Evolutionary conservation across 208 protist genomes (phyloP).

Genomic region (Crithidia fasciculata): DNA sequence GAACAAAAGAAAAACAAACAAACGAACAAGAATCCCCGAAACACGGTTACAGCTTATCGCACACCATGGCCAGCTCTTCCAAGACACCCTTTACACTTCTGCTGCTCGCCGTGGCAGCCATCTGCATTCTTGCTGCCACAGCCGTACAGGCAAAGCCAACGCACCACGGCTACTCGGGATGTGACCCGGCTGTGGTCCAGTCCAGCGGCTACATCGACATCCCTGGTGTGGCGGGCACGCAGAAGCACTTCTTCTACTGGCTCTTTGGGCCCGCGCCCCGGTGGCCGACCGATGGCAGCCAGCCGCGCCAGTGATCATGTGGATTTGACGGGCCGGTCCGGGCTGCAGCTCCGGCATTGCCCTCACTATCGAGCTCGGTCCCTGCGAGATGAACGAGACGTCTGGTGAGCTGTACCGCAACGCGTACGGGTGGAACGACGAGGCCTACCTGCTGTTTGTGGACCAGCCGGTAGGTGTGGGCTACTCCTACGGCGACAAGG

Average conservation of each 20-base stretch:
- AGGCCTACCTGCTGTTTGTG: constrained; percentile 88
- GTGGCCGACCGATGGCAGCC: constrained; percentile 30
- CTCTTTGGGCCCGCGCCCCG: constrained; percentile 70
- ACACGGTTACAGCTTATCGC: no score
- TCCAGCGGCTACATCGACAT: constrained; percentile 86
- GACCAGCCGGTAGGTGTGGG: constrained; percentile 91
- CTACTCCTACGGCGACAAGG: constrained; percentile 70
- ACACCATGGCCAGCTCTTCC: background rate
- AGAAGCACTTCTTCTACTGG: constrained; percentile 93
- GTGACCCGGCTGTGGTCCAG: constrained; percentile 63
- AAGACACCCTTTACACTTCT: background rate
- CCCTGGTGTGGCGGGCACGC: constrained; percentile 33
- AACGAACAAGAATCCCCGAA: no score
- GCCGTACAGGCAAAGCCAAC: background rate
- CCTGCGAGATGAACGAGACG: constrained; percentile 69
- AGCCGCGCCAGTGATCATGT: constrained; percentile 81
- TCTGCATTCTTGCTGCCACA: background rate
- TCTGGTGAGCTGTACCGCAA: constrained; percentile 54
- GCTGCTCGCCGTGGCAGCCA: background rate
- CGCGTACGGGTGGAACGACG: constrained; percentile 77
- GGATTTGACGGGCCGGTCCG: constrained; percentile 92
- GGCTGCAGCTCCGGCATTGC: constrained; percentile 84
- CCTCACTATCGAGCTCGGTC: constrained; percentile 79
- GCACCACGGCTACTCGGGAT: constrained; percentile 41
- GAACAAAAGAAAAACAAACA: no score